These are phyloP conservation scores for Xerocomus nothofagi DNA, from an alignment of 1,284 basidiomycete species.

Conservation along the genomic window DNA sequence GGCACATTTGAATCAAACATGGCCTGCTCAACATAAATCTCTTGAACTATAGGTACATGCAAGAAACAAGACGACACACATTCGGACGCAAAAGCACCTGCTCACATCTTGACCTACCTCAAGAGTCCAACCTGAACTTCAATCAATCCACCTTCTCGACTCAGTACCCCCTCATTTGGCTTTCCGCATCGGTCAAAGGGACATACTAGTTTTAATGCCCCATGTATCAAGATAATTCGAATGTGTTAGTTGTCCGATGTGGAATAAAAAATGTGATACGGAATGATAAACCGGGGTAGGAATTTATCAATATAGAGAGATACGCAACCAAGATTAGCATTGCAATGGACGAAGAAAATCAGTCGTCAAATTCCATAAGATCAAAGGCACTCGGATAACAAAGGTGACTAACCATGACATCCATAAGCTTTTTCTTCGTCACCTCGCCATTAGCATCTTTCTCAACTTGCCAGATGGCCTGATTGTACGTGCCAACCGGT, in stretches of 20 bases:
- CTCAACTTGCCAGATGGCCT: constrained; percentile 77
- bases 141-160: background rate
- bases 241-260: background rate
- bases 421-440: constrained; percentile 69
- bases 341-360: background rate
- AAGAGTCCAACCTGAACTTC: background rate
- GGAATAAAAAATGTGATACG: background rate
- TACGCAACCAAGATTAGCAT: background rate
- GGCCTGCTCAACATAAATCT: no score
- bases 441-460: constrained; percentile 77
- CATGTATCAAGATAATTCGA: background rate
- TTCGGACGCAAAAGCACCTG: background rate
- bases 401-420: constrained; percentile 65
- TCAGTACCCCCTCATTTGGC: constrained; percentile 26
- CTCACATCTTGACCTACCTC: background rate
- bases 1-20: background rate
- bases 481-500: constrained; percentile 71
- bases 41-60: no score
- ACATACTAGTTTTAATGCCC: constrained; percentile 24
- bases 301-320: background rate
- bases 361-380: constrained; percentile 13
- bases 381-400: constrained; percentile 11
- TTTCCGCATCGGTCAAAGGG: constrained; percentile 31
- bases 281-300: background rate
- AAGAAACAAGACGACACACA: background rate